A percentile compares a stretch with the other conserved stretches of the same genome.
Evolutionary conservation across 148 eudicot species (phyloP).

Genomic region (Rhododendron simsii): DNA sequence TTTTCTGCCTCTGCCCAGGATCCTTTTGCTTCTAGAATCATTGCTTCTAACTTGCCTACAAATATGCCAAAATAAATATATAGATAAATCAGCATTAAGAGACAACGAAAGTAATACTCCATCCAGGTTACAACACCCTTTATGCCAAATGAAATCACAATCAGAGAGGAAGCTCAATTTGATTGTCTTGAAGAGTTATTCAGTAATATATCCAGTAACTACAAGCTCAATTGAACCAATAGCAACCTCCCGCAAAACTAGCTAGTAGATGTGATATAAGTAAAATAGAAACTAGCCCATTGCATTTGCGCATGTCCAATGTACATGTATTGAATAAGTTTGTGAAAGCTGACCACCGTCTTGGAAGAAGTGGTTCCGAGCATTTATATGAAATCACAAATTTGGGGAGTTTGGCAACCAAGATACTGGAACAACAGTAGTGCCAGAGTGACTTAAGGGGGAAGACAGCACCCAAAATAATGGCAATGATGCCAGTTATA

Average conservation of each 20-base stretch:
- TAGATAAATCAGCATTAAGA: not conserved
- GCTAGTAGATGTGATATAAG: not conserved
- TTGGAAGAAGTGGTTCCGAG: not conserved
- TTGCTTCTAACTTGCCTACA: conserved; percentile 81
- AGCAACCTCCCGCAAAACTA: not conserved
- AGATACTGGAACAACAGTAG: not conserved
- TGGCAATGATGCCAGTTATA: not conserved
- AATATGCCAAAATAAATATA: not conserved
- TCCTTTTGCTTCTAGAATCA: conserved; percentile 93
- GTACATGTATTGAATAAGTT: not conserved
- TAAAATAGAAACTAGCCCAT: not conserved
- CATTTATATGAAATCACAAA: not conserved
- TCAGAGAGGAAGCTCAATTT: not conserved
- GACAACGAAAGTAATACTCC: not conserved
- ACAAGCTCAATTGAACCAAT: not conserved
- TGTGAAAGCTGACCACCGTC: not conserved
- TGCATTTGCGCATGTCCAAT: not conserved
- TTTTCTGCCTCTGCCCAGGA: conserved; percentile 86
- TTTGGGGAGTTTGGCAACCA: not conserved
- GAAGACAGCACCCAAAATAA: not conserved
- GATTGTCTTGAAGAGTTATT: not conserved
- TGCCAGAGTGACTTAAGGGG: not conserved
- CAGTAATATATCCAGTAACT: not conserved
- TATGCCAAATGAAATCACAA: not conserved
- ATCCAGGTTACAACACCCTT: not conserved